Base-by-base conservation (phyloP, 306 rosid genomes). In the Clitoria ternatea region DNA sequence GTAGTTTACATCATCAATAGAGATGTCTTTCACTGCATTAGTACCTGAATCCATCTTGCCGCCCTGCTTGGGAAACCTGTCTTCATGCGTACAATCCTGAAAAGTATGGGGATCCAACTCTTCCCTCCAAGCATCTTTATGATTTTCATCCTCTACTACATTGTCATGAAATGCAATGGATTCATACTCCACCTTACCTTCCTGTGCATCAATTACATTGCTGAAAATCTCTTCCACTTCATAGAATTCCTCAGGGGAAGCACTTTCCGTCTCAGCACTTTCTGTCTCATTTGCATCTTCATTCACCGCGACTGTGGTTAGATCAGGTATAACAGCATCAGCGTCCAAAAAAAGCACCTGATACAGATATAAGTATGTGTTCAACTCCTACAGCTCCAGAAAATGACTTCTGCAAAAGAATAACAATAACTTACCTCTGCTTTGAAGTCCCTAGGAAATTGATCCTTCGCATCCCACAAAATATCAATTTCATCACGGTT, bases 141-240 rank as follows among this genome's bases (percentile, higher is more conserved):
- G 76, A 73, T 78, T 87, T 69, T 43, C 78, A 61, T 57, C 74
- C 67, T 70, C 83, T 32, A 48, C 72, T 48, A 23, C 33, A 72
- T 73, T 83, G 17, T 76, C 72, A 30, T 65, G 87, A 82, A 72
- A 72, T 74, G 69, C 55, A 26, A 66, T 74, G 75, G 90, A 57
- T 70, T 85, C 83, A 29, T 30, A 74, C 27, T 83, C 95, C 20
- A 69, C 77, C 71, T 81, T 94, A 37, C 74, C 81, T 85, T 89
- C 97, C 33, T 72, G 96, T 40, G 66, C 83, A 71, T 95, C 99
- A 48, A 85, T 77, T 56, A 40, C 88, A 86, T 70, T 91, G 82
- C 96, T 91, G 83, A 95, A 95, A 71, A 89, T 84, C 81, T 95
- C 99, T 80, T 95, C 99, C 56, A 91, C 97, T 88, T 95, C 97